Evolutionary conservation across 495 filamentous ascomycete genomes (phyloP), one percentile per base, ranked within the genome.

Genomic region (Penicillium pancosmium): DNA sequence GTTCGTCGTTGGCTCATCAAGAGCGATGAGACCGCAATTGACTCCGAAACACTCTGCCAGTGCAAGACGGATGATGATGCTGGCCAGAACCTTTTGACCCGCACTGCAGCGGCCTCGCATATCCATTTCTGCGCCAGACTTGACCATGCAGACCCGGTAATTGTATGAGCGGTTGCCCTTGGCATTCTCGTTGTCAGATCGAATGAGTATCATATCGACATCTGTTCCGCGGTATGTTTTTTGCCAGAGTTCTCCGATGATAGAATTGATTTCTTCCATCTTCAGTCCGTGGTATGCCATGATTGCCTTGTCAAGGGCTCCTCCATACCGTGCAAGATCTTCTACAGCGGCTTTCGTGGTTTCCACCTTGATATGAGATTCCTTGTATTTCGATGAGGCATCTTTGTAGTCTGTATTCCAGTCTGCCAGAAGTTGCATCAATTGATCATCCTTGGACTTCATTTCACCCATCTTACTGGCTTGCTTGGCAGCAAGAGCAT

Each of bases 181-280:
- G 19, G 79, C 79, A 46, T 82, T 81, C 70, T 94, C 92, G 63
- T 87, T 88, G 75, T 96, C 93, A 43, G 92, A 95, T 41, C 89
- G 86, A 71, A 98, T 98, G 63, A 96, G 82, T 71, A 98, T 96
- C 10, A 91, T 93, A 74, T 99, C 94, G 59, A 99, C 91, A 70
- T 99, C 94, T 4, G 93, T 97, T 60, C 94, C 94, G 68, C 96
- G 91, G 75, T 99, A 99, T 3, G 95, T 97, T 68, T 84, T 87
- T 74, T 91, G 91, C 94, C 94, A 99, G 19, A 99, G 85, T 71
- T 99, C 94, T 63, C 90, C 91, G 61, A 93, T 83, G 68, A 97
- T 97, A 52, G 87, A 83, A 69, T 99, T 99, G 74, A 99, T 96
- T 67, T 98, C 93, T 68, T 93, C 92, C 94, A 99, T 99, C 79